Evolutionary conservation across 345 rosid genomes (phyloP).

Genomic region (Populus simonii): DNA sequence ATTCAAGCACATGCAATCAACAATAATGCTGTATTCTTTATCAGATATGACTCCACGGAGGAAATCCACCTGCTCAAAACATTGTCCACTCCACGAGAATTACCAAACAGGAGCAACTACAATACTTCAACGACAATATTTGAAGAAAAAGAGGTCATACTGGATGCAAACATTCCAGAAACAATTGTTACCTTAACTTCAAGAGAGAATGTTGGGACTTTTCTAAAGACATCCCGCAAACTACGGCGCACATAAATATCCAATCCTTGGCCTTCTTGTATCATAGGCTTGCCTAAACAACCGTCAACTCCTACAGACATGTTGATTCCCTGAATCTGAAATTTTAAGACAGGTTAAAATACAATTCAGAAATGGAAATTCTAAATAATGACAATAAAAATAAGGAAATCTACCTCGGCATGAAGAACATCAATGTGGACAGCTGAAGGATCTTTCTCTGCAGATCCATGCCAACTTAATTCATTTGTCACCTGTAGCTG

Average conservation of each 20-base stretch:
- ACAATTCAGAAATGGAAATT: constrained; percentile 7
- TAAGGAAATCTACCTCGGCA: constrained; percentile 59
- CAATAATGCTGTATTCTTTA: constrained; percentile 82
- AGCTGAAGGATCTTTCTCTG: constrained; percentile 86
- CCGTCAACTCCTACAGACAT: constrained; percentile 91
- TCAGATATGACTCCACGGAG: constrained; percentile 84
- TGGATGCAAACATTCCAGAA: neutral
- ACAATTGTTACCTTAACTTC: constrained; percentile 72
- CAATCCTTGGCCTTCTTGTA: constrained; percentile 82
- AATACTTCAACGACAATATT: too few relatives aligned
- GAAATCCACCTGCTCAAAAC: constrained; percentile 68
- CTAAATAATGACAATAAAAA: constrained; percentile 6
- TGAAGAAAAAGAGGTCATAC: neutral
- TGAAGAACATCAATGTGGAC: constrained; percentile 92
- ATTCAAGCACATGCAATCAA: constrained; percentile 66
- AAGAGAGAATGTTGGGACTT: constrained; percentile 84
- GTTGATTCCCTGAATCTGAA: constrained; percentile 87
- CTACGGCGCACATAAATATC: constrained; percentile 84
- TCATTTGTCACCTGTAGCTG: constrained; percentile 86
- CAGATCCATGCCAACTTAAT: constrained; percentile 85
- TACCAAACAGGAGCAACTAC: neutral
- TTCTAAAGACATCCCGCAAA: constrained; percentile 90
- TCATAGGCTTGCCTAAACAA: constrained; percentile 77
- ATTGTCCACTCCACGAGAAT: neutral
- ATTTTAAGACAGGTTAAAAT: constrained; percentile 20